A percentile compares a stretch with the other conserved stretches of the same genome.
phyloP scores from a whole-genome alignment of 2,329 filamentous ascomycete species.

The Cytospora chrysosperma region DNA sequence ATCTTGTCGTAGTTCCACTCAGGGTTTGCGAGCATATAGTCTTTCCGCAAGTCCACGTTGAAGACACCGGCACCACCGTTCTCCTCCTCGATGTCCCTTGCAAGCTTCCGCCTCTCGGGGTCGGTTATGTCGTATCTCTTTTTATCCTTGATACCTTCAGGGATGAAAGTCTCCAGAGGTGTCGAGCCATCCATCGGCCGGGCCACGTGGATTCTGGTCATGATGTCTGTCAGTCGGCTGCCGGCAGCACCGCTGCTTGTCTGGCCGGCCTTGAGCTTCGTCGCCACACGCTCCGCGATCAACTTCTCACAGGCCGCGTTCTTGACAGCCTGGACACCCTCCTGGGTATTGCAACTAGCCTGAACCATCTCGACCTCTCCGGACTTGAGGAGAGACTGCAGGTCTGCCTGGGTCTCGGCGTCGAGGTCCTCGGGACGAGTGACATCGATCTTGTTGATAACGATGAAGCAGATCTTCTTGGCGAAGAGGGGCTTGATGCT shows the following conservation, averaged over 20 bases:
- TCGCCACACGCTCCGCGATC: constrained; percentile 87
- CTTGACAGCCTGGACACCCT: constrained; percentile 92
- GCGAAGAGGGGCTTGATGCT: constrained; percentile 96
- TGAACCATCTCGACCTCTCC: constrained; percentile 91
- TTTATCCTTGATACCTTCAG: constrained; percentile 74
- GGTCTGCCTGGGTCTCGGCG: constrained; percentile 70
- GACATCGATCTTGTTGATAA: constrained; percentile 98
- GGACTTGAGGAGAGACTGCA: constrained; percentile 78
- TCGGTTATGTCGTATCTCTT: constrained; percentile 91
- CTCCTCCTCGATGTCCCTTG: constrained; percentile 85
- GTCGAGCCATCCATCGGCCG: constrained; percentile 79
- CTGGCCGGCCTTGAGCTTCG: constrained; percentile 93
- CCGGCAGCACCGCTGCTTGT: constrained; percentile 68
- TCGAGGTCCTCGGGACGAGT: constrained; percentile 84
- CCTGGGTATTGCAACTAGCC: constrained; percentile 90
- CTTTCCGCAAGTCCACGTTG: constrained; percentile 87
- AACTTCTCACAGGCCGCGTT: constrained; percentile 92
- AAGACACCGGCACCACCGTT: constrained; percentile 94
- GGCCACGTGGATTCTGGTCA: constrained; percentile 96
- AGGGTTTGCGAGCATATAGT: constrained; percentile 82
- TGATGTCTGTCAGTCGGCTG: constrained; percentile 82
- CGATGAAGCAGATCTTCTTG: constrained; percentile 95
- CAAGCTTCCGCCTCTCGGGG: constrained; percentile 76
- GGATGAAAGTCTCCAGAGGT: constrained; percentile 76
- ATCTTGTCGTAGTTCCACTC: constrained; percentile 98